phyloP scores from a whole-genome alignment of 805 yeast species.

The Candida tibetensis region DNA sequence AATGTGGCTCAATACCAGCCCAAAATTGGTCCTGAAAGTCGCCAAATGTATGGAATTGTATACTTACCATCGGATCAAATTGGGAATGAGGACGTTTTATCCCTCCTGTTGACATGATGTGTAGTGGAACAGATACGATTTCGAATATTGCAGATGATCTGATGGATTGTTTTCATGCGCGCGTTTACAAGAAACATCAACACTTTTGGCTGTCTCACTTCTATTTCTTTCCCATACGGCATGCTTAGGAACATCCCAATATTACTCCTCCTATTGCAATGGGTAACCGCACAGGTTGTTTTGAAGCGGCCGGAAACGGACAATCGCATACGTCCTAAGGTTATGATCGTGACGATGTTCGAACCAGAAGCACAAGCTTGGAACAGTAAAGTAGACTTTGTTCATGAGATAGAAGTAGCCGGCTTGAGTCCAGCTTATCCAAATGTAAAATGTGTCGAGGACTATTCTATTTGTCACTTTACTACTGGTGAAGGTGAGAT shows the following conservation, averaged over 20 bases:
- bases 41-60: too few relatives aligned
- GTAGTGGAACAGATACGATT: too few relatives aligned
- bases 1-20: not conserved
- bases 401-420: constrained; percentile 54
- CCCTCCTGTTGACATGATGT: not conserved
- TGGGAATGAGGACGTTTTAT: not conserved
- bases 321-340: constrained; percentile 2
- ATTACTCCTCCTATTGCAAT: not conserved
- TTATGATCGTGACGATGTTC: constrained; percentile 4
- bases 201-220: too few relatives aligned
- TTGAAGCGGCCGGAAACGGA: not conserved
- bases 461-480: constrained; percentile 55
- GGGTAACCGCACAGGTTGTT: not conserved
- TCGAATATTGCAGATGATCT: too few relatives aligned
- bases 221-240: too few relatives aligned
- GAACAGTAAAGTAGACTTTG: constrained; percentile 1
- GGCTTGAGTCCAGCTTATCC: constrained; percentile 64
- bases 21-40: too few relatives aligned
- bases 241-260: too few relatives aligned
- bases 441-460: constrained; percentile 49
- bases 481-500: constrained; percentile 71
- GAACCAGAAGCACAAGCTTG: constrained; percentile 4
- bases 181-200: too few relatives aligned
- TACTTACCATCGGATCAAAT: not conserved
- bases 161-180: not conserved